These are phyloP conservation scores for Flueggea neowawraea DNA, from an alignment of 441 rosid genomes.

Conservation along the genomic window DNA sequence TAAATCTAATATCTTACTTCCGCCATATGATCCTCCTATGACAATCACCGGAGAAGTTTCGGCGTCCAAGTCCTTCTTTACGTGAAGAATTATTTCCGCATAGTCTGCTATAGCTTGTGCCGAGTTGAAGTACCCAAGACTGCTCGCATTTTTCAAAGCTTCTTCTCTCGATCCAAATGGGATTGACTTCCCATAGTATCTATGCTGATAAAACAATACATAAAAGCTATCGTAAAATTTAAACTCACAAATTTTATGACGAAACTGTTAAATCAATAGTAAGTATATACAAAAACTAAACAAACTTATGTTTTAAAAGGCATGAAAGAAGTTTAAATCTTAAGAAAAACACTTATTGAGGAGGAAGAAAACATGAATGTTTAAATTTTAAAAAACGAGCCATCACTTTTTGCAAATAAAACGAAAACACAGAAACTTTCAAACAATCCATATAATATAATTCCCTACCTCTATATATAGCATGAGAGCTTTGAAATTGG, in stretches of 20 bases:
- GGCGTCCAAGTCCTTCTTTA: constrained; percentile 41
- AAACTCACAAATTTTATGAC: neutral
- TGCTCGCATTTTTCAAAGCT: constrained; percentile 41
- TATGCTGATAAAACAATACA: constrained; percentile 41
- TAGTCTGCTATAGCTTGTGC: constrained; percentile 79
- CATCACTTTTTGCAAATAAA: no score
- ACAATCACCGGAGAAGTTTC: constrained; percentile 58
- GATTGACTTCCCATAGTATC: constrained; percentile 64
- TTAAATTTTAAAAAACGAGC: no score
- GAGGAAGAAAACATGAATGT: no score
- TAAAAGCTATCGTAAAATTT: neutral
- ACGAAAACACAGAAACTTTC: no score
- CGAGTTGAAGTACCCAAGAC: constrained; percentile 60
- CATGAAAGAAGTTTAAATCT: no score
- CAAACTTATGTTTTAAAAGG: no score
- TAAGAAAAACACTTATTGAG: no score
- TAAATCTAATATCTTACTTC: constrained; percentile 43
- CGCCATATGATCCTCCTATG: constrained; percentile 76
- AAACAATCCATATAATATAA: constrained; percentile 10
- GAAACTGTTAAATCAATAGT: no score
- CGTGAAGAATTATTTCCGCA: constrained; percentile 49
- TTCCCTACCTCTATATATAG: constrained; percentile 61
- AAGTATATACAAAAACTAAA: no score
- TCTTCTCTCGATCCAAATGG: constrained; percentile 52
- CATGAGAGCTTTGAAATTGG: constrained; percentile 44